Conservation (phyloP, 768 basidiomycete genomes). For the Leccinum aurantiacum region DNA sequence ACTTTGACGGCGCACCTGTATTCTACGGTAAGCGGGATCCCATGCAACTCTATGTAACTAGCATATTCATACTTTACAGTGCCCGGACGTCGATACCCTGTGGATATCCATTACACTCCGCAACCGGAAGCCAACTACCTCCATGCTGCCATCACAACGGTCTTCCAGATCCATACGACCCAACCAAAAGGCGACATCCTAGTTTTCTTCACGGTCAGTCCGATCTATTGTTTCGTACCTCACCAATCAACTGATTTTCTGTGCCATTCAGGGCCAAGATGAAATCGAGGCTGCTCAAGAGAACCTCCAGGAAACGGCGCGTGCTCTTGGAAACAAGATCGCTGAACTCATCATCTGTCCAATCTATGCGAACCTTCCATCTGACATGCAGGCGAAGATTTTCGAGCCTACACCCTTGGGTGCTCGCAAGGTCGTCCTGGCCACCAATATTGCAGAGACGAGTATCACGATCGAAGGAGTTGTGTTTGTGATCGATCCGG, state of each 20-base stretch:
- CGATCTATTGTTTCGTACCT: background rate
- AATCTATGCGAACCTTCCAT: conserved; percentile 98
- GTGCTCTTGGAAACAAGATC: conserved; percentile 94
- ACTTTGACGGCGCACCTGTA: conserved; percentile 94
- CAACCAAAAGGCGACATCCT: conserved; percentile 97
- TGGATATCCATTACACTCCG: conserved; percentile 98
- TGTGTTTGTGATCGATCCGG: conserved; percentile 98
- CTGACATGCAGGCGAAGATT: conserved; percentile 99
- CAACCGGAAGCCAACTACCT: conserved; percentile 99
- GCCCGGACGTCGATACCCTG: conserved; percentile 95
- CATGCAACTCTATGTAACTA: background rate
- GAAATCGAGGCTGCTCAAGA: conserved; percentile 98
- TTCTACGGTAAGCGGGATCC: conserved; percentile 70
- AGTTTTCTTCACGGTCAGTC: conserved; percentile 88
- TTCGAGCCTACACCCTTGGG: conserved; percentile 98
- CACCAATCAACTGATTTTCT: conserved; percentile 1
- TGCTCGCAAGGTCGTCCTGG: conserved; percentile 94
- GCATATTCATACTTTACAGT: conserved; percentile 47
- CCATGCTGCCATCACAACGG: conserved; percentile 96
- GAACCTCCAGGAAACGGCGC: conserved; percentile 92
- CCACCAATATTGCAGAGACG: conserved; percentile 99
- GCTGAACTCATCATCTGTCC: conserved; percentile 93
- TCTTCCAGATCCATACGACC: conserved; percentile 98
- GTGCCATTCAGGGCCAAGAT: conserved; percentile 74
- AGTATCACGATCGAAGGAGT: conserved; percentile 99